Conservation (phyloP, 345 rosid genomes). For the Eutrema heterophyllum region DNA sequence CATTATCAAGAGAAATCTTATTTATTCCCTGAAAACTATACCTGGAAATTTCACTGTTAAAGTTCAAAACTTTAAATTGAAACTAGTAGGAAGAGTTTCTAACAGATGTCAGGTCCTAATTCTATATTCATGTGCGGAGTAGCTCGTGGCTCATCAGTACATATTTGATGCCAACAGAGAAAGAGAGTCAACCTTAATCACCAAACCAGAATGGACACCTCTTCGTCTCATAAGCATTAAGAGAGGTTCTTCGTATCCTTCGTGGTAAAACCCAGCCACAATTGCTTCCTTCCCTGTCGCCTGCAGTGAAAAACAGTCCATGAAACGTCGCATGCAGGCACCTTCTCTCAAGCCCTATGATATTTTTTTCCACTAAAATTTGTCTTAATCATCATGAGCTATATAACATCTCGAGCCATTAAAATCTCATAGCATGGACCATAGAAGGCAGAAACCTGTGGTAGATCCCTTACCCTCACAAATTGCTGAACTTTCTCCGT, state of each 20-base stretch:
- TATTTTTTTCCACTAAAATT: neutral
- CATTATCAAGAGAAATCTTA: conserved; percentile 10
- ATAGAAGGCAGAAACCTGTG: neutral
- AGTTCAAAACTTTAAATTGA: neutral
- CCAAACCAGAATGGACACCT: conserved; percentile 92
- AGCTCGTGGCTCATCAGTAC: neutral
- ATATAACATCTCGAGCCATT: neutral
- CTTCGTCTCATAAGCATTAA: conserved; percentile 98
- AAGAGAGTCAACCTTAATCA: conserved; percentile 64
- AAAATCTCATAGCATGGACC: neutral
- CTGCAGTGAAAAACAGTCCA: conserved; percentile 39
- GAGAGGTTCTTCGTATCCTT: conserved; percentile 90
- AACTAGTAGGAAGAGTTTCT: neutral
- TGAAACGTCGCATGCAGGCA: neutral
- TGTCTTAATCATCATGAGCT: neutral
- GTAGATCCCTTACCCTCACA: conserved; percentile 66
- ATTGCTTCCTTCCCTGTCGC: conserved; percentile 84
- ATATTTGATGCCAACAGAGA: conserved; percentile 10
- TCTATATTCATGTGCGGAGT: neutral
- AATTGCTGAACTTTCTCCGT: conserved; percentile 91
- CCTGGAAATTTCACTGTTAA: neutral
- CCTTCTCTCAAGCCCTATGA: neutral
- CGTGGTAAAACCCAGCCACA: conserved; percentile 93
- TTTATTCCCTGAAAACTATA: neutral
- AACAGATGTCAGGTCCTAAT: neutral